Percentiles rank a stretch among this genome's conserved stretches.
Evolutionary conservation across 805 yeast genomes (phyloP).

Genomic region (Saitoella complicata): DNA sequence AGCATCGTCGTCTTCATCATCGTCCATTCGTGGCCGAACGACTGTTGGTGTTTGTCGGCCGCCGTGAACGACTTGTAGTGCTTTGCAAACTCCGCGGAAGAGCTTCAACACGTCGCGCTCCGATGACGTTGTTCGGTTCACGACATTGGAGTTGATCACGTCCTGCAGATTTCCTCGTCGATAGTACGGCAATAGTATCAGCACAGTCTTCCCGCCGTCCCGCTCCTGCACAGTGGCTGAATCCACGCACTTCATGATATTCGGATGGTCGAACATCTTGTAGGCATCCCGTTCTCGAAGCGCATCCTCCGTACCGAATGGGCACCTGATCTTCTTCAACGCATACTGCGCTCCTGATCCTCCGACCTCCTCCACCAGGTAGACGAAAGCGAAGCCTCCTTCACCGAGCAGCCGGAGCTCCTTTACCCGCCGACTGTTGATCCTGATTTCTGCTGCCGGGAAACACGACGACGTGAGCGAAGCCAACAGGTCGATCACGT

Average conservation of each 20-base stretch:
- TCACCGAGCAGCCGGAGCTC: constrained; percentile 63
- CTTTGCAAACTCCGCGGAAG: constrained; percentile 56
- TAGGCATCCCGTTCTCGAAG: constrained; percentile 64
- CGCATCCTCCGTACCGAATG: constrained; percentile 67
- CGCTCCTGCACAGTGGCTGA: constrained; percentile 52
- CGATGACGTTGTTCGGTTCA: constrained; percentile 35
- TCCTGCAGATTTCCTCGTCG: constrained; percentile 59
- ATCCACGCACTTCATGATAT: constrained; percentile 53
- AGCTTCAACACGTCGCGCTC: constrained; percentile 50
- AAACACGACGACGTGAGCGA: constrained; percentile 24
- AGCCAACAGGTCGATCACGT: constrained; percentile 17
- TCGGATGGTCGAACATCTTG: constrained; percentile 51
- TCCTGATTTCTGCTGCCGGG: constrained; percentile 37
- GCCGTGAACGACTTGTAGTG: constrained; percentile 60
- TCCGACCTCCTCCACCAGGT: constrained; percentile 42
- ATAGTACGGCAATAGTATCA: constrained; percentile 62
- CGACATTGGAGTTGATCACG: constrained; percentile 43
- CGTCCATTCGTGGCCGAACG: constrained; percentile 19
- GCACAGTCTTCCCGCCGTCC: constrained; percentile 68
- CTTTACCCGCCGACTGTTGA: constrained; percentile 46
- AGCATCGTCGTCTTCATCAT: constrained; percentile 16
- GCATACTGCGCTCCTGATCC: constrained; percentile 39
- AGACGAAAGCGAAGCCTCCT: constrained; percentile 78
- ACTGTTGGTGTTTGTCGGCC: constrained; percentile 23
- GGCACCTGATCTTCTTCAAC: constrained; percentile 72